Evolutionary conservation across 768 basidiomycete genomes (phyloP).

Genomic region (Agaricus subrufescens): DNA sequence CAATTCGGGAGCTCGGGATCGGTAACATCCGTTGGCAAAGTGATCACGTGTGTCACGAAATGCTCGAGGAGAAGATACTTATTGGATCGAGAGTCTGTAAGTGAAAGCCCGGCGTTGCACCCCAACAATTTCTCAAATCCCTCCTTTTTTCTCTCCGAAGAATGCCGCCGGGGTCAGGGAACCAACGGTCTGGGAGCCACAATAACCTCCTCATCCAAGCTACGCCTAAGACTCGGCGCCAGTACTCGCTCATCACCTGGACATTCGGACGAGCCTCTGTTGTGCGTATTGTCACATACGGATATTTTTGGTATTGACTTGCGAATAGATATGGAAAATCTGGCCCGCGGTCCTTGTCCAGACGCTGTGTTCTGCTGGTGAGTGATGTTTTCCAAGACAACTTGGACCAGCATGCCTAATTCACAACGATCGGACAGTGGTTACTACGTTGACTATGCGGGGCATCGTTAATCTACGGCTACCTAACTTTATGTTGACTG

Average conservation of each 20-base stretch:
- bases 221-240: slow-evolving; percentile 2
- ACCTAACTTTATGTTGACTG: slow-evolving; percentile 55
- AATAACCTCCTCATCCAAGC: too few species aligned
- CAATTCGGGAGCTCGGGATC: too few species aligned
- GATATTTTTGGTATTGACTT: background rate
- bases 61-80: too few species aligned
- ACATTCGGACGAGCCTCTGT: slow-evolving; percentile 29
- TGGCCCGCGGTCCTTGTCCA: slow-evolving; percentile 66
- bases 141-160: too few species aligned
- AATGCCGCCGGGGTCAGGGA: too few species aligned
- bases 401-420: background rate
- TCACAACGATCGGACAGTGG: slow-evolving; percentile 22
- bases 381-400: background rate
- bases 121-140: too few species aligned
- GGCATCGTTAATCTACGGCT: slow-evolving; percentile 37
- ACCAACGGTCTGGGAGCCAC: too few species aligned
- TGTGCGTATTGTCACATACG: slow-evolving; percentile 11
- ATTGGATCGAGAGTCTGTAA: too few species aligned
- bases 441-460: slow-evolving; percentile 39
- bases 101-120: too few species aligned
- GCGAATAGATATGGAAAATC: slow-evolving; percentile 49
- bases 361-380: slow-evolving; percentile 51
- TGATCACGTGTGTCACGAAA: too few species aligned
- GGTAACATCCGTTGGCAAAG: too few species aligned
- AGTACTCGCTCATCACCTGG: slow-evolving; percentile 26